phyloP scores from a whole-genome alignment of 257 asterid genomes.

The Ocimum tenuiflorum region DNA sequence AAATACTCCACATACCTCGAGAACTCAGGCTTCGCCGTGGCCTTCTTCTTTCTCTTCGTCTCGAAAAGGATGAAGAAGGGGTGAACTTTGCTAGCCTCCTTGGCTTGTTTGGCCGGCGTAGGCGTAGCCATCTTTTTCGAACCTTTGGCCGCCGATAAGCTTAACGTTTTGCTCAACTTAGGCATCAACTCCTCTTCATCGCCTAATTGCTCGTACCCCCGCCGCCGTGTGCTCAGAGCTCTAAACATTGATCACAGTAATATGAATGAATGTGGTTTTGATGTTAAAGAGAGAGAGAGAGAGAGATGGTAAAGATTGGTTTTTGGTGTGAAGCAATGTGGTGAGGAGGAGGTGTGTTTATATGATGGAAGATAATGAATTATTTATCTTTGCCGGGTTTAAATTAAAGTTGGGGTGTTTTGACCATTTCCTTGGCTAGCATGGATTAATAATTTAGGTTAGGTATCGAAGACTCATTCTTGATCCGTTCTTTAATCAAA shows the following conservation, averaged over 20 bases:
- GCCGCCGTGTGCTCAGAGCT: conserved; percentile 44
- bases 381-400: not conserved
- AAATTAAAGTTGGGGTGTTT: not conserved
- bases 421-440: not conserved
- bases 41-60: conserved; percentile 41
- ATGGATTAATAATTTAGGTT: not conserved
- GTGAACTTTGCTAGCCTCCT: conserved; percentile 44
- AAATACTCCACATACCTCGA: conserved; percentile 66
- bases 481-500: not conserved
- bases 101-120: conserved; percentile 23
- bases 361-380: not conserved
- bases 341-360: not conserved
- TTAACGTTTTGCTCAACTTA: conserved; percentile 37
- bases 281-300: not conserved
- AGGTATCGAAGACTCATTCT: not conserved
- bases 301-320: not conserved
- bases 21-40: conserved; percentile 64
- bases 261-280: not conserved
- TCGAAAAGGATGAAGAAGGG: conserved; percentile 50
- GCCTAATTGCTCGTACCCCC: conserved; percentile 36
- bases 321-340: not conserved
- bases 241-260: conserved; percentile 39
- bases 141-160: conserved; percentile 35
- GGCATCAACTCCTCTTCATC: conserved; percentile 13
- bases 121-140: conserved; percentile 1